Evolutionary conservation across 305 asterid genomes (phyloP).

Genomic region (Ilex paraguariensis): DNA sequence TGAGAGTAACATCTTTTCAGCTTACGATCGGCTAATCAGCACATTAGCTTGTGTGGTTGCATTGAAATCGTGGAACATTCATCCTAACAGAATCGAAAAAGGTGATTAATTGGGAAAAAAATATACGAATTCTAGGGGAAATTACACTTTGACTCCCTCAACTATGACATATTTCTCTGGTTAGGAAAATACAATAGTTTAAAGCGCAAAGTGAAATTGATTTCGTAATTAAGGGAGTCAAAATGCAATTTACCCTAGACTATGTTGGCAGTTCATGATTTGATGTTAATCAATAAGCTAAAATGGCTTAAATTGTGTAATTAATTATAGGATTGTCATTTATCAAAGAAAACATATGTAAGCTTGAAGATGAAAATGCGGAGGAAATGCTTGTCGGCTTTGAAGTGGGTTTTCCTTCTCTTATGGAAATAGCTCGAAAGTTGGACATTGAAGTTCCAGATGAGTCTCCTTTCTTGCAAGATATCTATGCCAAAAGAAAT

Average conservation of each 20-base stretch:
- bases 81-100: conserved; percentile 9
- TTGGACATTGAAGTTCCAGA: conserved; percentile 49
- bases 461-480: conserved; percentile 52
- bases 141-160: too few relatives aligned
- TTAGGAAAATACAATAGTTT: neutral
- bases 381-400: conserved; percentile 96
- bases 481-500: conserved; percentile 53
- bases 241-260: too few relatives aligned
- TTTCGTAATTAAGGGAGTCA: neutral
- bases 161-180: too few relatives aligned
- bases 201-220: neutral
- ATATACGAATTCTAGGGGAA: too few relatives aligned
- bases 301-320: neutral
- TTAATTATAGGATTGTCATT: conserved; percentile 44
- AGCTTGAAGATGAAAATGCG: conserved; percentile 56
- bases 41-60: conserved; percentile 36
- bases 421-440: conserved; percentile 58
- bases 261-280: too few relatives aligned
- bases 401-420: conserved; percentile 86
- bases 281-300: neutral
- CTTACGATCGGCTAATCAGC: conserved; percentile 23
- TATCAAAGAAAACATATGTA: conserved; percentile 45
- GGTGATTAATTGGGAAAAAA: conserved; percentile 8
- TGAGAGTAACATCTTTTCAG: conserved; percentile 3
- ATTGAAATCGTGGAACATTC: conserved; percentile 22